Evolutionary conservation across 169 alveolate species (phyloP), one percentile per base, ranked within the genome.

Genomic region (Cryptosporidium muris): DNA sequence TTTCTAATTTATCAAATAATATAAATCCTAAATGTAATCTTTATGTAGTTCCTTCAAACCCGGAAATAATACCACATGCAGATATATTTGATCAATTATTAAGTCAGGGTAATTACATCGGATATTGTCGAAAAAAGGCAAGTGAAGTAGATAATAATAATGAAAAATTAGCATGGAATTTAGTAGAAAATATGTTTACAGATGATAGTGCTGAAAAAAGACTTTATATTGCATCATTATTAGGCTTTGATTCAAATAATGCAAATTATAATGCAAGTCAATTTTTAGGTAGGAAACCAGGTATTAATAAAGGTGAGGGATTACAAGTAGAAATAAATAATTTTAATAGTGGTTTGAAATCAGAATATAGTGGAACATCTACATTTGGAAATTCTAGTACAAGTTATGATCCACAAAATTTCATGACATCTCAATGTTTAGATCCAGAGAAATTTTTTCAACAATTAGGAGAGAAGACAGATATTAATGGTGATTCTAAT

Each of bases 361-460:
- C 63, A 12, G 48, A 63, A 38, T 43, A 51, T 45, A 37, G 63
- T 34, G 58, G 62, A 8, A 58, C 25, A 43, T 37, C 85, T 3
- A 11, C 62, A 6, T 67, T 67, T 47, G 25, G 25, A 25, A 25
- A 25, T 25, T 36, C 85, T 5, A 48, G 74, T 37, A 58, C 49
- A 64, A 47, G 85, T 37, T 56, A 62, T 42, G 60, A 68, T 47
- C 85, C 85, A 14, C 54, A 48, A 3, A 74, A 74, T 12, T n/a
- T 48, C 43, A 38, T n/a, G 14, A 48, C 64, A 37, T 51, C 62
- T 12, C 85, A 56, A 42, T 74, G 74, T n/a, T 37, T 74, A 1
- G 85, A 74, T 51, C 93, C 93, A 2, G 93, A 90, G 63, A 81
- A 90, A 38, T 90, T 90, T 63, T 90, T 90, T 66, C 64, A 91